Evolutionary conservation across 768 basidiomycete species (phyloP), one percentile per base, ranked within the genome.

Genomic region (Termitomyces sp.): DNA sequence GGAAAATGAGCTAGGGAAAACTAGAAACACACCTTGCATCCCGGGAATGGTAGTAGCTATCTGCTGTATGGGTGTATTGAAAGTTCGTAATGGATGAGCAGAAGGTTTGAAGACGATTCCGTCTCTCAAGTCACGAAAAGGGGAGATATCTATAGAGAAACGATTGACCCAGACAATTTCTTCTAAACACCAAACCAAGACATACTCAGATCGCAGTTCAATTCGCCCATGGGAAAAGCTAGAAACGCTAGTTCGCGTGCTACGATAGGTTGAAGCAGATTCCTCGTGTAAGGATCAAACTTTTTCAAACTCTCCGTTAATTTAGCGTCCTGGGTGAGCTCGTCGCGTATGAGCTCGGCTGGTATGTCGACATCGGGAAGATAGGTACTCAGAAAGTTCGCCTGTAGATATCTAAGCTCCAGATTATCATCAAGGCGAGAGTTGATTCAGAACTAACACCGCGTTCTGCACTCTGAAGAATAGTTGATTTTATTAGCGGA

Each of bases 301-400:
- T 58, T 58, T 31, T 74, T 65, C 16, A 79, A 66, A n/a, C 70
- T 63, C 24, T 66, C 69, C 39, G 64, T 58, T 52, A 72, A 61
- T 44, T 66, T 71, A 13, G 76, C 72, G 48, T 87, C 84, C 53
- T 75, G 72, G 13, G 75, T 70, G 20, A 90, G 70, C 58, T 85
- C 77, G 30, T 82, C 79, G 53, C 81, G 70, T 47, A 93, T 76
- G 24, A 93, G 72, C 42, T 89, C 85, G n/a, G 81, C 72, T 7
- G 88, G 74, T n/a, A 93, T 75, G 59, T 91, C 88, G 16, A 87
- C 76, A 60, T 92, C 89, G 1, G 91, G 89, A 55, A 87, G 78
- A 69, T 81, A 79, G 4, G 83, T 85, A 47, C 87, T 83, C 49
- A 92, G 75, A 64, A 89, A 91, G 57, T 86, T 84, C 15, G 87